These are phyloP conservation scores for Colletotrichum sansevieriae DNA, from an alignment of 2,329 filamentous ascomycete species.

Conservation along the genomic window DNA sequence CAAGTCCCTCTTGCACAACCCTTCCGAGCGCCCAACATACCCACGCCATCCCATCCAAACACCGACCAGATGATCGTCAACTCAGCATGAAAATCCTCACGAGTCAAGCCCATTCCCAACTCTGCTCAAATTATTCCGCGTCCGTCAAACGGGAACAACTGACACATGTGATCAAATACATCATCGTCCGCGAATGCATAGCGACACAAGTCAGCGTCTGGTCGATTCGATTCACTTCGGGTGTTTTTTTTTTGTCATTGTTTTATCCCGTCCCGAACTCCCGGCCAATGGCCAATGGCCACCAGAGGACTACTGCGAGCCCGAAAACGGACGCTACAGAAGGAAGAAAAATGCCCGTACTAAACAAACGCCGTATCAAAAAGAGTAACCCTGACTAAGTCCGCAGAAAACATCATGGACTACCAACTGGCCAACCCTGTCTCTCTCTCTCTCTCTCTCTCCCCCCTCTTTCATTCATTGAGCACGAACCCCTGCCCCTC, in stretches of 20 bases:
- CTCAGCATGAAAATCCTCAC: background rate
- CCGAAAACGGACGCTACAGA: background rate
- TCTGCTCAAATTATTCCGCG: background rate
- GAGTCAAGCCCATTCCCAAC: background rate
- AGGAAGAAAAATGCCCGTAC: constrained; percentile 15
- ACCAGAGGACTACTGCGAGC: too few species aligned
- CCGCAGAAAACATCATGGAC: constrained; percentile 4
- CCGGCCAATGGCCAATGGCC: background rate
- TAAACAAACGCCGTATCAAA: constrained; percentile 7
- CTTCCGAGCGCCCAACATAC: background rate
- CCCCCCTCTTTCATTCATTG: background rate
- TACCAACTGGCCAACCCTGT: background rate
- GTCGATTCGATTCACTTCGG: too few species aligned
- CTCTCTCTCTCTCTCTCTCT: background rate
- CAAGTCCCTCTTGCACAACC: too few species aligned
- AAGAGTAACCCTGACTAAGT: background rate
- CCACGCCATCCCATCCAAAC: background rate
- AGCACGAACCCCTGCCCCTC: background rate
- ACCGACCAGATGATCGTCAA: background rate
- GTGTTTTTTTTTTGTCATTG: too few species aligned
- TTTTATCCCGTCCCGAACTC: background rate
- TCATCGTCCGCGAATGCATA: background rate
- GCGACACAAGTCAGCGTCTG: constrained; percentile 3
- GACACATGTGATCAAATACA: background rate
- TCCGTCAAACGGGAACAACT: background rate